Conservation (phyloP, 75 land plant species). For the Cryptomeria japonica region DNA sequence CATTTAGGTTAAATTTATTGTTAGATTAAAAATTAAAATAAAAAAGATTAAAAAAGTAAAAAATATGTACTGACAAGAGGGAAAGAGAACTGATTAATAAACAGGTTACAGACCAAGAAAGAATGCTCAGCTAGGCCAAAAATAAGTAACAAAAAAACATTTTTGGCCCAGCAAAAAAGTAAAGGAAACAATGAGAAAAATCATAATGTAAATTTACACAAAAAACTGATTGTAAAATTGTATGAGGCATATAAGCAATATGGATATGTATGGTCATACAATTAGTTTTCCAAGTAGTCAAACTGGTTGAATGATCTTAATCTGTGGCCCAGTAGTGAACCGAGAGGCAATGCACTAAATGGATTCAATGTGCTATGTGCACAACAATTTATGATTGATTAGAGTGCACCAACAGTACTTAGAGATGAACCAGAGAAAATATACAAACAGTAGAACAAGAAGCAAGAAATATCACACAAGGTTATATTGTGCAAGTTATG, state of each 20-base stretch:
- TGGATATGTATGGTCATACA: background rate
- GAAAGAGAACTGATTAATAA: background rate
- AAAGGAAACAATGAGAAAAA: background rate
- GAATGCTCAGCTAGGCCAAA: background rate
- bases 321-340: too few species aligned
- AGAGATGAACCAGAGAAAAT: too few species aligned
- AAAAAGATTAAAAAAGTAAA: background rate
- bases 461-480: too few species aligned
- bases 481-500: too few species aligned
- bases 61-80: background rate
- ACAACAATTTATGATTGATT: too few species aligned
- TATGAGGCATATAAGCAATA: background rate
- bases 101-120: background rate
- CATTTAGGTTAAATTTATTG: background rate
- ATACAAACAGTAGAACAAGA: too few species aligned
- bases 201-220: background rate
- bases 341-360: too few species aligned
- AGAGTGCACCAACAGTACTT: too few species aligned
- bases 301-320: background rate
- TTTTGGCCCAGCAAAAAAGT: background rate
- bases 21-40: too few species aligned
- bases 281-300: background rate
- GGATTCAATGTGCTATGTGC: too few species aligned
- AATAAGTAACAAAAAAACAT: background rate
- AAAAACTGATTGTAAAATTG: background rate